These are phyloP conservation scores for Colletotrichum tamarilloi DNA, from an alignment of 2,329 filamentous ascomycete species.

Conservation along the genomic window DNA sequence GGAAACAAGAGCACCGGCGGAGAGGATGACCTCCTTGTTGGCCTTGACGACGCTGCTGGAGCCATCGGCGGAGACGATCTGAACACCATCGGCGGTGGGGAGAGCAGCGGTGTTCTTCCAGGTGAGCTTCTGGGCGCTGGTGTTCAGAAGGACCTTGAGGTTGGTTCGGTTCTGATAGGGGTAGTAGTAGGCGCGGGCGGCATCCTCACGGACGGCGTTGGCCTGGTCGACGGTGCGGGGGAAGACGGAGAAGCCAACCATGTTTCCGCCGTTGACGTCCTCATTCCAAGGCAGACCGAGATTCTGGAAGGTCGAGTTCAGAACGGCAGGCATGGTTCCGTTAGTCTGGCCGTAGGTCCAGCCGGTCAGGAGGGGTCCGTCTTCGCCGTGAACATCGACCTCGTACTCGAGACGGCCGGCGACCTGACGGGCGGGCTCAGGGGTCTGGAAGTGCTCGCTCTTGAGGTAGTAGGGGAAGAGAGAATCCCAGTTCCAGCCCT, in stretches of 20 bases:
- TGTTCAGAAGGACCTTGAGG: slow-evolving; percentile 39
- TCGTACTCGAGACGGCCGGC: slow-evolving; percentile 45
- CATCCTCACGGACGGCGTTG: slow-evolving; percentile 50
- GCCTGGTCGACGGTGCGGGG: slow-evolving; percentile 53
- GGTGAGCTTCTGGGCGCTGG: slow-evolving; percentile 20
- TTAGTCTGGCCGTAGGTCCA: slow-evolving; percentile 49
- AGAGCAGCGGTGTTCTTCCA: slow-evolving; percentile 15
- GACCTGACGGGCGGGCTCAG: slow-evolving; percentile 41
- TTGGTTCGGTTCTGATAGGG: slow-evolving; percentile 50
- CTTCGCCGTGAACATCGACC: slow-evolving; percentile 46
- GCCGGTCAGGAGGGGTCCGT: slow-evolving; percentile 50
- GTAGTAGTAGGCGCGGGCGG: slow-evolving; percentile 55
- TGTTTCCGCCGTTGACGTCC: slow-evolving; percentile 53
- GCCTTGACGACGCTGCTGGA: slow-evolving; percentile 48
- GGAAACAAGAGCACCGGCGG: slow-evolving; percentile 61
- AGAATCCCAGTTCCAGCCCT: slow-evolving; percentile 57
- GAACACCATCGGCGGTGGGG: slow-evolving; percentile 46
- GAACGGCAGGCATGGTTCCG: slow-evolving; percentile 42
- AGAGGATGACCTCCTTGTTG: slow-evolving; percentile 58
- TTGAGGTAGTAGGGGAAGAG: slow-evolving; percentile 60
- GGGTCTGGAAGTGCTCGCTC: slow-evolving; percentile 48
- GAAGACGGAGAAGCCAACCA: slow-evolving; percentile 50
- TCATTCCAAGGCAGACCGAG: slow-evolving; percentile 44
- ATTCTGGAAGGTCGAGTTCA: slow-evolving; percentile 46
- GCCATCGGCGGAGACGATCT: slow-evolving; percentile 50